Base-by-base conservation (phyloP, 805 yeast species). In the Crinitomyces ghanaensis region DNA sequence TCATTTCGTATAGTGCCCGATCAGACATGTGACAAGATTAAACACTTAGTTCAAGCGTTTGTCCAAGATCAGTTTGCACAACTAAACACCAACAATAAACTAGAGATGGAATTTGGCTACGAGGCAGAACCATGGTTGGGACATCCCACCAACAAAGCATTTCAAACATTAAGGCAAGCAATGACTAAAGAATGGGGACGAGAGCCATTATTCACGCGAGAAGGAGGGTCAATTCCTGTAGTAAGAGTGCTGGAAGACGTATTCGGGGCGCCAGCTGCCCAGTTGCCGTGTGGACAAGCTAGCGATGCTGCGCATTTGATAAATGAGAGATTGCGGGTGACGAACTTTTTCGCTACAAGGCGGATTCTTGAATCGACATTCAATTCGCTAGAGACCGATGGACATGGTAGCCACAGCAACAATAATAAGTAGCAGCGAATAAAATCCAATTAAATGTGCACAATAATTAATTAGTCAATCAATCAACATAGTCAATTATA, bases 81-180 rank as follows among this genome's bases (percentile, higher is more conserved):
- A 9, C 53, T 83, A 20, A 48, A 63, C 2, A 68, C 91, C 0
- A 70, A 68, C 4, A 91, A 91, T 53, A 65, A 68, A 19, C 47
- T 88, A 23, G 53, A 57, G 8, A 59, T 86, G 14, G 62, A 67
- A 16, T 66, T 86, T 26, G 66, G 76, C 38, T 85, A 84, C 49
- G 88, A 80, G 49, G 94, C 95, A 0, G 96, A 86, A 47, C 93
- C 96, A 2, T 88, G 98, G 98, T 60, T 88, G 6, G 97, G 96
- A 4, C 85, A 91, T 45, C 79, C 86, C 9, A 57, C 64, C 9
- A 85, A 82, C 49, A 66, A 65, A 27, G 83, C 86, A 2, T 91
- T 81, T 53, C 66, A 71, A 45, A 65, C 79, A 6, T 60, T 91
- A 22, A 64, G 67, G 35, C 60, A 70, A 16, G 83, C 80, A 32